These are phyloP conservation scores for Echeveria elegans DNA, from an alignment of 164 flowering plant genomes.

Conservation along the genomic window DNA sequence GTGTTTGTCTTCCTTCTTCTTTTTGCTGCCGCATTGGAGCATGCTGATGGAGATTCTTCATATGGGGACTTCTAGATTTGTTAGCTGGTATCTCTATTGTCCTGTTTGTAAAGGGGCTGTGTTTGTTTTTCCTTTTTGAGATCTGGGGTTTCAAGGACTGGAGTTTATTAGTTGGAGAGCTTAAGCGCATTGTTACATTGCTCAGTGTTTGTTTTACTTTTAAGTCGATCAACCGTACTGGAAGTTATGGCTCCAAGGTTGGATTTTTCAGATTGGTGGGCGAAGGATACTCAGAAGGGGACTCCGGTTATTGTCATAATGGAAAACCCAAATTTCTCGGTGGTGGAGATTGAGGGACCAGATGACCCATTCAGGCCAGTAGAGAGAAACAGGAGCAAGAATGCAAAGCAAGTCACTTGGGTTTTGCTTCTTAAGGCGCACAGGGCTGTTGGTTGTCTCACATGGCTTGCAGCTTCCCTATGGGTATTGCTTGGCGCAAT, in stretches of 20 bases:
- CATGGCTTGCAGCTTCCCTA: slow-evolving; percentile 51
- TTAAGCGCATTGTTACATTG: background rate
- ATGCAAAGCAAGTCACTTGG: slow-evolving; percentile 79
- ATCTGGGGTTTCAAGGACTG: slow-evolving; percentile 26
- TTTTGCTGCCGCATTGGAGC: background rate
- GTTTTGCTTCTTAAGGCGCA: slow-evolving; percentile 72
- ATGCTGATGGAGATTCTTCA: slow-evolving; percentile 8
- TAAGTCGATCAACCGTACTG: background rate
- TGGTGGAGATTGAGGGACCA: slow-evolving; percentile 62
- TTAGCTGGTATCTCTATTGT: slow-evolving; percentile 9
- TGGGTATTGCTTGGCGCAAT: slow-evolving; percentile 63
- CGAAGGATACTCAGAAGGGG: slow-evolving; percentile 43
- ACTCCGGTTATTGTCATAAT: slow-evolving; percentile 73
- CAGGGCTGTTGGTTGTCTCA: slow-evolving; percentile 57
- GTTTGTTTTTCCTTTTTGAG: slow-evolving; percentile 17
- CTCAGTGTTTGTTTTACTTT: background rate
- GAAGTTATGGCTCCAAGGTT: slow-evolving; percentile 51
- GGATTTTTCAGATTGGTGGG: slow-evolving; percentile 51
- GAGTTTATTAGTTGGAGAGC: slow-evolving; percentile 10
- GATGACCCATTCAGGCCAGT: slow-evolving; percentile 50
- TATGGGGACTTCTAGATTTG: slow-evolving; percentile 15
- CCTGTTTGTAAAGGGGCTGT: slow-evolving; percentile 18
- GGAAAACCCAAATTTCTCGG: slow-evolving; percentile 75
- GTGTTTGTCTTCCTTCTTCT: slow-evolving; percentile 2
- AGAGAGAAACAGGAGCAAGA: slow-evolving; percentile 63